These are phyloP conservation scores for Trypanosomatidae sp. DNA, from an alignment of 208 protist genomes.

Conservation along the genomic window DNA sequence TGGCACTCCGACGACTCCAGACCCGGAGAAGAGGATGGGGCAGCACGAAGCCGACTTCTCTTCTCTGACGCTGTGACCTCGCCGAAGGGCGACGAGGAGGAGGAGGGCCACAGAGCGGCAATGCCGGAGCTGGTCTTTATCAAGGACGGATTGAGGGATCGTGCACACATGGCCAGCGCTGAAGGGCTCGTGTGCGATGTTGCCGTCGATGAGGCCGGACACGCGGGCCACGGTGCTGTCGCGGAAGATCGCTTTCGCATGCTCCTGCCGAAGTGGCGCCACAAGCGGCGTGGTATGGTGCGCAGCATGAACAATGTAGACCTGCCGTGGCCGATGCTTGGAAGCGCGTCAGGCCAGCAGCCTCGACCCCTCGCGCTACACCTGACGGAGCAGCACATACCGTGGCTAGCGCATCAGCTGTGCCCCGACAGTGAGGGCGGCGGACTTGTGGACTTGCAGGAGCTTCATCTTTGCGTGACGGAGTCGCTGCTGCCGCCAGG, in stretches of 20 bases:
- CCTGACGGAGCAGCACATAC: constrained; percentile 53
- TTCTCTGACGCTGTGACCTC: background rate
- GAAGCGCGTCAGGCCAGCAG: constrained; percentile 9
- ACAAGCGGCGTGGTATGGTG: constrained; percentile 14
- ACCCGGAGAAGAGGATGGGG: background rate
- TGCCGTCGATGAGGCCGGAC: background rate
- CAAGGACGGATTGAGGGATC: background rate
- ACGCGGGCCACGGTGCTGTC: background rate
- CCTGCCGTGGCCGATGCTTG: constrained; percentile 28
- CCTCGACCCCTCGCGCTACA: constrained; percentile 42
- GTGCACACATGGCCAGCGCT: background rate
- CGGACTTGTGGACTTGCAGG: constrained; percentile 34
- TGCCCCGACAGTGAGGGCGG: constrained; percentile 26
- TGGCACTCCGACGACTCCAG: background rate
- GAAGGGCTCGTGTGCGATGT: background rate
- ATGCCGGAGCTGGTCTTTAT: background rate
- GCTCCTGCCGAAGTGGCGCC: background rate
- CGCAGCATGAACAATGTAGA: constrained; percentile 25
- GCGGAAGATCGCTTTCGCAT: background rate
- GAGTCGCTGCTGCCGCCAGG: constrained; percentile 26
- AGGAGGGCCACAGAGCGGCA: background rate
- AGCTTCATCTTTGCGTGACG: constrained; percentile 40
- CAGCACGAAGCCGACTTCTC: background rate
- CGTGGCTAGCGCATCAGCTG: constrained; percentile 48
- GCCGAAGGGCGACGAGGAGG: background rate